These are phyloP conservation scores for Leptomonas seymouri DNA, from an alignment of 208 protist species.

Conservation along the genomic window DNA sequence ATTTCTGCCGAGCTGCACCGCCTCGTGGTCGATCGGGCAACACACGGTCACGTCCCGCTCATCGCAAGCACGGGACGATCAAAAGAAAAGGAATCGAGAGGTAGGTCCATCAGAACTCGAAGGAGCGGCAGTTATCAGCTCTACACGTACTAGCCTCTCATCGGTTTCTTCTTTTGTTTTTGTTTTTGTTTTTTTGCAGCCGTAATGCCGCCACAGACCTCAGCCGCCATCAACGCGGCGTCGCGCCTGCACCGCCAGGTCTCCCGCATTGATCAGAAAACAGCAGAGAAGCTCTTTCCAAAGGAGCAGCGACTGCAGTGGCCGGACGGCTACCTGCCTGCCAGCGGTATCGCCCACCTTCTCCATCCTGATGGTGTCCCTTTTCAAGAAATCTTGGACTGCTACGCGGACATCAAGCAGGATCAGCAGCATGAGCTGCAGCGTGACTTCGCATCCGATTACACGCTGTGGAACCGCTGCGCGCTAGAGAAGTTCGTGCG, in stretches of 20 bases:
- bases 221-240: conserved; percentile 12
- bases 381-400: conserved; percentile 62
- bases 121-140: too few species aligned
- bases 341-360: conserved; percentile 77
- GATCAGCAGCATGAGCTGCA: conserved; percentile 52
- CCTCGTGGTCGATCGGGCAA: too few species aligned
- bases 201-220: conserved; percentile 8
- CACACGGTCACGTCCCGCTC: too few species aligned
- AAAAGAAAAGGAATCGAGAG: too few species aligned
- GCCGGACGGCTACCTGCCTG: conserved; percentile 69
- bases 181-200: not conserved
- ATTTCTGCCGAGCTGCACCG: too few species aligned
- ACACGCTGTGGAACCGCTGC: conserved; percentile 70
- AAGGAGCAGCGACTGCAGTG: conserved; percentile 49
- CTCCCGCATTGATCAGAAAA: conserved; percentile 41
- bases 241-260: conserved; percentile 42
- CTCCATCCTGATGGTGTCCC: conserved; percentile 59
- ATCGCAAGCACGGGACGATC: too few species aligned
- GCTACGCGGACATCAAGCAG: conserved; percentile 49
- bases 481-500: conserved; percentile 50
- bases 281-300: conserved; percentile 51
- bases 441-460: conserved; percentile 81
- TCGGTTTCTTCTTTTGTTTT: not conserved
- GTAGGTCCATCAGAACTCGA: too few species aligned
- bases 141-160: too few species aligned